phyloP scores from a whole-genome alignment of 768 basidiomycete species.

The Suillus occidentalis region DNA sequence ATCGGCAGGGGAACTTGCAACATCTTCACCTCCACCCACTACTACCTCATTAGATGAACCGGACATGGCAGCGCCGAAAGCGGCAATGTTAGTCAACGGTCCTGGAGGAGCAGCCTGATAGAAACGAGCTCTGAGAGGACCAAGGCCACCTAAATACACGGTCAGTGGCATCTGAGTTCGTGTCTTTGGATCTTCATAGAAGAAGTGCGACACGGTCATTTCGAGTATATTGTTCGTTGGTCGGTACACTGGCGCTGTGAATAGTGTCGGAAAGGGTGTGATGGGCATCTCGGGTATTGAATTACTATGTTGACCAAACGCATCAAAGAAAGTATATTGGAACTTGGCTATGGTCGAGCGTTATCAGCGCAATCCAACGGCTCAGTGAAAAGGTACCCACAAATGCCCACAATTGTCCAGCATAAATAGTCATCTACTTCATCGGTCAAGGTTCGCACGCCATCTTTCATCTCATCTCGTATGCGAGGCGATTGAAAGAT shows the following conservation, averaged over 20 bases:
- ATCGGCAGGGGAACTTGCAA: slow-evolving; percentile 17
- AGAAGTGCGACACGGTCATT: slow-evolving; percentile 86
- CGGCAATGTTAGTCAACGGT: slow-evolving; percentile 60
- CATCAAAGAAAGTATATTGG: slow-evolving; percentile 93
- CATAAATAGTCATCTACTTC: slow-evolving; percentile 94
- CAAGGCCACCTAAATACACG: slow-evolving; percentile 87
- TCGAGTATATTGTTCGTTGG: slow-evolving; percentile 74
- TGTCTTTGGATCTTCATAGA: slow-evolving; percentile 72
- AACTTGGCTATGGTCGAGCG: slow-evolving; percentile 66
- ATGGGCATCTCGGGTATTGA: slow-evolving; percentile 77
- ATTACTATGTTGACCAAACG: slow-evolving; percentile 70
- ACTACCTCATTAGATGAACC: slow-evolving; percentile 36
- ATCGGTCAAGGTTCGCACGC: slow-evolving; percentile 71
- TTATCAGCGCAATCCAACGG: slow-evolving; percentile 18
- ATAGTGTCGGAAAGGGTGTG: slow-evolving; percentile 87
- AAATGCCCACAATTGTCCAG: slow-evolving; percentile 95
- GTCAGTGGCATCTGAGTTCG: slow-evolving; percentile 70
- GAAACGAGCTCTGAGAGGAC: slow-evolving; percentile 76
- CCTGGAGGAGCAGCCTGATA: slow-evolving; percentile 75
- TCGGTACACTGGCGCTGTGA: slow-evolving; percentile 76
- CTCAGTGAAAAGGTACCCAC: slow-evolving; percentile 47
- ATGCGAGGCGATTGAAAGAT: slow-evolving; percentile 78
- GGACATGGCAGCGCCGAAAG: slow-evolving; percentile 52
- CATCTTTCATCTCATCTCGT: slow-evolving; percentile 82
- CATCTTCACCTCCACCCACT: slow-evolving; percentile 21